Base-by-base conservation (phyloP, 495 filamentous ascomycete species). In the Saxispiralis lemnorum region DNA sequence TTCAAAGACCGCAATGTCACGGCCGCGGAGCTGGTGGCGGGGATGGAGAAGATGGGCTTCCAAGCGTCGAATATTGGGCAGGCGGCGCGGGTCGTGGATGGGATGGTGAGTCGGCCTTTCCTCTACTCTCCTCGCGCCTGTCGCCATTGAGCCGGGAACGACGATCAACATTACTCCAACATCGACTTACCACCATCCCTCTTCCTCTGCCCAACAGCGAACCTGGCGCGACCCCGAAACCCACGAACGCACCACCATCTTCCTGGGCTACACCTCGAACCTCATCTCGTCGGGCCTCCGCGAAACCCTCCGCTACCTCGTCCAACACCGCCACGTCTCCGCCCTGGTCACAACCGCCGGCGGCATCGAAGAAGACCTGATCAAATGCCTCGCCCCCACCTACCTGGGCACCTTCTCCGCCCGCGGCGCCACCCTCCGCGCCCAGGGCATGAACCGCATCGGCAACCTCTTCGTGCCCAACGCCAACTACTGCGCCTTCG, bases 391-490 rank as follows among this genome's bases (percentile, higher is more conserved):
- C 1, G 89, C 76, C 4, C 78, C 81, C 15, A 99, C 92, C 9
- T 96, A 96, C 57, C 73, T 95, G 50, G 87, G 83, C 24, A 74
- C 79, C 7, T 96, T 96, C 65, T 66, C 64, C 38, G 75, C 80
- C 0, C 59, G 69, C 0, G 92, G 89, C 2, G 75, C 80, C 16
- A 70, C 71, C 13, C 70, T 96, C 1, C 78, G 89, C 13, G 65
- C 70, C 15, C 78, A 83, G 54, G 89, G 92, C 1, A 69, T 95
- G 41, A 96, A 99, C 57, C 75, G 92, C 12, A 96, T 96, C 50
- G 92, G 92, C 39, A 96, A 96, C 51, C 68, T 97, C 1, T 66
- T 94, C n/a, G 89, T 97, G 2, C 92, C 89, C 1, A 97, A 96
- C 56, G 78, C 72, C 55, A 97, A 97, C 63, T 96, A 96, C 63